Evolutionary conservation across 2,329 filamentous ascomycete genomes (phyloP).

Genomic region (Mariannaea sp.): DNA sequence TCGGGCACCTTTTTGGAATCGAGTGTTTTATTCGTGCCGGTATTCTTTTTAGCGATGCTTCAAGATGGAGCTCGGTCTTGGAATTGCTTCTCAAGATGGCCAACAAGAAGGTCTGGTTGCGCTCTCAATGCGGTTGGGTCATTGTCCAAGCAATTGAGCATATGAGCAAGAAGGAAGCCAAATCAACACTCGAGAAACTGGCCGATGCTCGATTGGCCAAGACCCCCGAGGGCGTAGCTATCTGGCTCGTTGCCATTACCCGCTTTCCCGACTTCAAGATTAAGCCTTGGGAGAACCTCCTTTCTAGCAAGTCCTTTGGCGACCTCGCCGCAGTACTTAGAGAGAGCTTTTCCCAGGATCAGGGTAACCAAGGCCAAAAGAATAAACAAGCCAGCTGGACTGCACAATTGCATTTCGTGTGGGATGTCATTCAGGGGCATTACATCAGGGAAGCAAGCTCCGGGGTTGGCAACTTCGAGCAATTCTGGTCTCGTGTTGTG

Average conservation of each 20-base stretch:
- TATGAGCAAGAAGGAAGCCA: conserved; percentile 61
- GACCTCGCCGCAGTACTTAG: conserved; percentile 78
- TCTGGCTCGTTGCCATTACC: conserved; percentile 77
- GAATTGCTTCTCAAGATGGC: conserved; percentile 74
- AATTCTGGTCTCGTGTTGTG: conserved; percentile 86
- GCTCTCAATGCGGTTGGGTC: conserved; percentile 84
- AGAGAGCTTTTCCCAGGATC: conserved; percentile 64
- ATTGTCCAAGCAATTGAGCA: conserved; percentile 74
- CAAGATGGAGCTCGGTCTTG: conserved; percentile 70
- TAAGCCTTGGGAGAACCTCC: conserved; percentile 78
- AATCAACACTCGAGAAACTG: conserved; percentile 66
- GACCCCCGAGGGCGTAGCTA: conserved; percentile 85
- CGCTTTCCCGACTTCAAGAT: conserved; percentile 66
- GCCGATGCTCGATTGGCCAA: conserved; percentile 69
- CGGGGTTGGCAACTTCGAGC: conserved; percentile 60
- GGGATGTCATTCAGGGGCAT: conserved; percentile 74
- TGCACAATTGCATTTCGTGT: conserved; percentile 83
- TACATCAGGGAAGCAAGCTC: conserved; percentile 49
- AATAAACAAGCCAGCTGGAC: conserved; percentile 75
- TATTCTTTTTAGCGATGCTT: conserved; percentile 65
- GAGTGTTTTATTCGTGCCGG: conserved; percentile 83
- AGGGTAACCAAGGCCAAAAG: conserved; percentile 48
- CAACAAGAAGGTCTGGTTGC: conserved; percentile 84
- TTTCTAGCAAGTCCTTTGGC: conserved; percentile 69
- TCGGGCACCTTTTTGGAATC: conserved; percentile 85